Percentiles rank a stretch among this genome's conserved stretches.
phyloP scores from a whole-genome alignment of 495 filamentous ascomycete genomes.

The Aspergillus bertholletiae region DNA sequence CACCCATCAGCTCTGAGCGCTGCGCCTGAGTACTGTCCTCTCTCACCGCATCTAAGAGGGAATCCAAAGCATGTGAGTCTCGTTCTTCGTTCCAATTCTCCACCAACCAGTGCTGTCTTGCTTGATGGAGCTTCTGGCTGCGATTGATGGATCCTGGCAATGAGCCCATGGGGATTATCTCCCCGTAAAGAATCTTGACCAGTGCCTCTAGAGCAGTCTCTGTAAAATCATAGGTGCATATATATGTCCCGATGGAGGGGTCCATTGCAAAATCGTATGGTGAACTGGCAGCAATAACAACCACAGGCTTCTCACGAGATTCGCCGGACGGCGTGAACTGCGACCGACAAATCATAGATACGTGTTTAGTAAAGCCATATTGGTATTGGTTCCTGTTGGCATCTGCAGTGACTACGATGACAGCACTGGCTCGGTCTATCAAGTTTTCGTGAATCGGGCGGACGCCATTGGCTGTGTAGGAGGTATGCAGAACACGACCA shows the following conservation, averaged over 20 bases:
- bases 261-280: conserved; percentile 97
- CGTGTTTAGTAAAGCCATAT: conserved; percentile 86
- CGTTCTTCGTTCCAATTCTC: conserved; percentile 77
- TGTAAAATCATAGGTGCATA: conserved; percentile 93
- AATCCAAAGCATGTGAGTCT: conserved; percentile 66
- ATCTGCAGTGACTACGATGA: conserved; percentile 85
- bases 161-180: conserved; percentile 64
- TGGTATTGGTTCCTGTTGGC: conserved; percentile 89
- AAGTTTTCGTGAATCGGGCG: conserved; percentile 85
- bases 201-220: conserved; percentile 82
- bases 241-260: conserved; percentile 76
- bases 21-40: conserved; percentile 53
- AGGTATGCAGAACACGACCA: conserved; percentile 82
- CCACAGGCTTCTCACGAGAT: conserved; percentile 59
- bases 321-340: conserved; percentile 52
- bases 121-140: conserved; percentile 75
- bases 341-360: conserved; percentile 89
- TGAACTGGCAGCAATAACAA: conserved; percentile 87
- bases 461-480: conserved; percentile 86
- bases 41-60: conserved; percentile 60
- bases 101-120: conserved; percentile 84
- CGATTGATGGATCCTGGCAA: conserved; percentile 79
- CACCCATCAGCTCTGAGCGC: conserved; percentile 58
- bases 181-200: conserved; percentile 77
- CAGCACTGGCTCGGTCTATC: conserved; percentile 78